Evolutionary conservation across 2,329 filamentous ascomycete genomes (phyloP).

Genomic region (Verticillium isaacii): DNA sequence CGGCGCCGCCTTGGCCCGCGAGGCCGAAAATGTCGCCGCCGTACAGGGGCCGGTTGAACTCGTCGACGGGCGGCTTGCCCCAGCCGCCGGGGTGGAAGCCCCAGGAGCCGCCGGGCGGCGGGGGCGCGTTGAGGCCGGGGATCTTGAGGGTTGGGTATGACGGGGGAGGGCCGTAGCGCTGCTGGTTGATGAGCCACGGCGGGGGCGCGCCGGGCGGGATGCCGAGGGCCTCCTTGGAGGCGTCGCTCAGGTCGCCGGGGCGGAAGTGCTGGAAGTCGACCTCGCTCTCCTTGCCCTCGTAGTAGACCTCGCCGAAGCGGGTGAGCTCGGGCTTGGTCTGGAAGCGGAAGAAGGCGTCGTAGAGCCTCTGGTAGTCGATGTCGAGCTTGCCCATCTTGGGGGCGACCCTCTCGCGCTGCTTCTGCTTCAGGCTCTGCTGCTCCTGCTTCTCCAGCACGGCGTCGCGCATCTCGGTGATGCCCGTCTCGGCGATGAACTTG

Average conservation of each 20-base stretch:
- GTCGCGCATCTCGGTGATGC: slow-evolving; percentile 97
- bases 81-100: slow-evolving; percentile 94
- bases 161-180: slow-evolving; percentile 86
- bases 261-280: slow-evolving; percentile 88
- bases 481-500: slow-evolving; percentile 95
- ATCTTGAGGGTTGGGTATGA: slow-evolving; percentile 96
- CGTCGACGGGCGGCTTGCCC: slow-evolving; percentile 92
- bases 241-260: slow-evolving; percentile 84
- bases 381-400: slow-evolving; percentile 97
- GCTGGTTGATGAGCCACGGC: slow-evolving; percentile 96
- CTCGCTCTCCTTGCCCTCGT: slow-evolving; percentile 97
- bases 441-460: slow-evolving; percentile 94
- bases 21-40: slow-evolving; percentile 94
- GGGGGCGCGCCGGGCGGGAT: slow-evolving; percentile 91
- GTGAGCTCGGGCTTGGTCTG: slow-evolving; percentile 95
- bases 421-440: slow-evolving; percentile 86
- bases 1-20: slow-evolving; percentile 34
- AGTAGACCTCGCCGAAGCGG: slow-evolving; percentile 97
- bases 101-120: slow-evolving; percentile 85
- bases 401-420: slow-evolving; percentile 88
- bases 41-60: slow-evolving; percentile 85
- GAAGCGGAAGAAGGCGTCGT: slow-evolving; percentile 97
- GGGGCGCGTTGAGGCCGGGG: slow-evolving; percentile 87
- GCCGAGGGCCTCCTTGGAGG: slow-evolving; percentile 85
- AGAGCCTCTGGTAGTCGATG: slow-evolving; percentile 97